Percentiles rank a stretch among this genome's conserved stretches.
Evolutionary conservation across 768 basidiomycete species (phyloP).

Genomic region (Calvatia gigantea): DNA sequence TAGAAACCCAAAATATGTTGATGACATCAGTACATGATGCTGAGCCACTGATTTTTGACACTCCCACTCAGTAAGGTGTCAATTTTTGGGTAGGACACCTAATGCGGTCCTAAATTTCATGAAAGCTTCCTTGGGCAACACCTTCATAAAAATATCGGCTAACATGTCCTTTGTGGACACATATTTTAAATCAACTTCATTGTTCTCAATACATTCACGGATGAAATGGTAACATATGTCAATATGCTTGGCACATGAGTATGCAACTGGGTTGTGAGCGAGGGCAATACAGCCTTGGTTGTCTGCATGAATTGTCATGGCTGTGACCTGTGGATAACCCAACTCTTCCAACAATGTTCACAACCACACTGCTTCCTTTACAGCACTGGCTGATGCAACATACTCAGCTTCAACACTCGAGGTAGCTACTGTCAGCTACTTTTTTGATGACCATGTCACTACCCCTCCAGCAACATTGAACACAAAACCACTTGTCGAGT

Average conservation of each 20-base stretch:
- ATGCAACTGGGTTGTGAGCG: slow-evolving; percentile 14
- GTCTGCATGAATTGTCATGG: slow-evolving; percentile 11
- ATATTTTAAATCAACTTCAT: slow-evolving; percentile 9
- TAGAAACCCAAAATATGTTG: no score
- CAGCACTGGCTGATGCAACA: slow-evolving; percentile 22
- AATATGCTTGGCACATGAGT: slow-evolving; percentile 17
- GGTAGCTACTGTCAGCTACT: slow-evolving; percentile 30
- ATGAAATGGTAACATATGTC: slow-evolving; percentile 16
- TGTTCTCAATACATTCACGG: slow-evolving; percentile 7
- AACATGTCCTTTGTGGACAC: slow-evolving; percentile 12
- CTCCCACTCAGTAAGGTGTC: not conserved
- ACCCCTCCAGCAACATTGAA: slow-evolving; percentile 26
- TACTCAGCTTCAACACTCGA: slow-evolving; percentile 28
- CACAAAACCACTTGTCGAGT: slow-evolving; percentile 33
- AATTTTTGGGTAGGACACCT: not conserved
- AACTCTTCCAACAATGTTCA: not conserved
- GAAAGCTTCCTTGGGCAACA: slow-evolving; percentile 1
- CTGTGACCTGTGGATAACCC: not conserved
- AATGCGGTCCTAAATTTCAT: not conserved
- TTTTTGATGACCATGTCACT: slow-evolving; percentile 32
- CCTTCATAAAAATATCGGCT: slow-evolving; percentile 18
- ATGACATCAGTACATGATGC: no score
- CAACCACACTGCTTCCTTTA: slow-evolving; percentile 27
- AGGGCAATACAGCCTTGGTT: slow-evolving; percentile 18
- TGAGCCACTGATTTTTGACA: not conserved